phyloP scores from a whole-genome alignment of 148 eudicot genomes.

The Amaranthus palmeri region DNA sequence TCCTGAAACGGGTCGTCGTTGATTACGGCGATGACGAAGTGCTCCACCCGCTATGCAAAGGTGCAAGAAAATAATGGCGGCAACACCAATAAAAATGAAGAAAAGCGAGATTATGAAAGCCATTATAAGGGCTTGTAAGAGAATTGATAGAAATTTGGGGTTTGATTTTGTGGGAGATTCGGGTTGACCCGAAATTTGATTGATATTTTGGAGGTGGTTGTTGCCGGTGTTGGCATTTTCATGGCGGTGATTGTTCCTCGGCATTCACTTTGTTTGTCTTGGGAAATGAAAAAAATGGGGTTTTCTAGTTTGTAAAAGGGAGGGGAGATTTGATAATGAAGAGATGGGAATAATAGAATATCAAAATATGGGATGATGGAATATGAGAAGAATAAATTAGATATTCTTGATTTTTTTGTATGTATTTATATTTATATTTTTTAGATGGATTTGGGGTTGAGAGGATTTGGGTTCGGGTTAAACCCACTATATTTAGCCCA shows the following conservation, averaged over 20 bases:
- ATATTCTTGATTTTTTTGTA: not conserved
- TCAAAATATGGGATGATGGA: not conserved
- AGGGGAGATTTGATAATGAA: not conserved
- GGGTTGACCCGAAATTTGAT: constrained; percentile 5
- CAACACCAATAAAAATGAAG: constrained; percentile 28
- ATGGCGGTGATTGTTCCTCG: constrained; percentile 28
- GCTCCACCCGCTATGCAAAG: constrained; percentile 37
- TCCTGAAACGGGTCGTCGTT: constrained; percentile 18
- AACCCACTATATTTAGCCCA: too few species aligned
- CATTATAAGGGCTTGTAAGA: constrained; percentile 33
- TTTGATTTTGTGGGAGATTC: constrained; percentile 23
- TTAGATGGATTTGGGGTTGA: too few species aligned
- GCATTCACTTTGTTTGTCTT: constrained; percentile 13
- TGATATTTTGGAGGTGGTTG: not conserved
- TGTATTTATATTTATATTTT: too few species aligned
- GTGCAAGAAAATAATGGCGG: constrained; percentile 34
- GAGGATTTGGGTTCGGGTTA: too few species aligned
- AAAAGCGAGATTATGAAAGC: constrained; percentile 31
- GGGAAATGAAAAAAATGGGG: not conserved
- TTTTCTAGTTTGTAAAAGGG: not conserved
- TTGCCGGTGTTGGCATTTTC: constrained; percentile 1
- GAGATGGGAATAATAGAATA: not conserved
- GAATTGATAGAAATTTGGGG: constrained; percentile 25
- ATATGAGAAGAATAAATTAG: not conserved
- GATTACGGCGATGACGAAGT: constrained; percentile 25